Evolutionary conservation across 805 yeast species (phyloP), one percentile per base, ranked within the genome.

Genomic region (Spathaspora girioi): DNA sequence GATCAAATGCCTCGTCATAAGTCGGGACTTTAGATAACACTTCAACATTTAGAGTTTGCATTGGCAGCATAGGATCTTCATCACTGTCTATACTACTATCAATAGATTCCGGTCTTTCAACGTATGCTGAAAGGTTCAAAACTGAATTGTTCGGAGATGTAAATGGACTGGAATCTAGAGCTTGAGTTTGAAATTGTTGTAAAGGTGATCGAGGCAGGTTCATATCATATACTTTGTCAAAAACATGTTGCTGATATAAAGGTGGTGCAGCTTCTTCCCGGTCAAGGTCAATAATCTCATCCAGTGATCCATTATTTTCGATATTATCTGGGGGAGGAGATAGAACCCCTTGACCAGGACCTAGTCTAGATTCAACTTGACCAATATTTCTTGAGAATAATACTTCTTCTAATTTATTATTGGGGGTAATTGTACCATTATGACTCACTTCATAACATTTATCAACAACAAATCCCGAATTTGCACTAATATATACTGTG

Each of bases 221-320:
- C 42, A 67, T 59, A 59, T 75, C 79, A 54, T 63, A 76, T 8
- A 71, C 52, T 49, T 63, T 61, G 53, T 76, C 80, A 52, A 60
- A 63, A 3, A 65, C 60, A 49, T 73, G 75, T 50, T 70, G 62
- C 38, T 71, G 69, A 56, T 76, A 76, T 29, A 74, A 44, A 4
- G 80, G 80, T 20, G 80, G 80, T 7, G 79, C 79, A 1, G 62
- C 62, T 18, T 63, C 67, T 20, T 58, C 61, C 5, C 61, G 54
- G 41, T 61, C 68, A n/a, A 58, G 53, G 12, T 62, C 67, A 15
- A 45, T 45, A 6, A 15, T 40, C 10, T 55, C 60, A 9, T 54
- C 60, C 11, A 52, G 18, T 2, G 50, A 41, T 10, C 19, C 55
- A 9, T 49, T 54, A 12, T 50, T 59, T 4, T 52, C 61, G 0